These are phyloP conservation scores for Udeniomyces megalosporus DNA, from an alignment of 768 basidiomycete genomes.

Conservation along the genomic window DNA sequence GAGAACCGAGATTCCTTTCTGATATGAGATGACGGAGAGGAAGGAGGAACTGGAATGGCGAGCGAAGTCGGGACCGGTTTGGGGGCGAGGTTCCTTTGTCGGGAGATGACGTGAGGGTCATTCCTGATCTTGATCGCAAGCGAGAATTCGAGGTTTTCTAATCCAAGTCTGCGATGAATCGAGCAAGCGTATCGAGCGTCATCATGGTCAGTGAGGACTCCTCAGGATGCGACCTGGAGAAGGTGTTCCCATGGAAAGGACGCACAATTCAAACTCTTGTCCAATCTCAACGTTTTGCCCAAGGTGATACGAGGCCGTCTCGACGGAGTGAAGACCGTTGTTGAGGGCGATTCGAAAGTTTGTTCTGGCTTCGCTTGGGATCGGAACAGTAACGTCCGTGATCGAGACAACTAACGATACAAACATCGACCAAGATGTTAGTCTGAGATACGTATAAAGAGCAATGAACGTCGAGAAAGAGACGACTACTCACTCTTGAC, in stretches of 20 bases:
- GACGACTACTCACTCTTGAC: constrained; percentile 68
- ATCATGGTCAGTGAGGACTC: background rate
- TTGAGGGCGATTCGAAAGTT: constrained; percentile 73
- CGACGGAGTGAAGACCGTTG: constrained; percentile 91
- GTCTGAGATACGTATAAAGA: no score
- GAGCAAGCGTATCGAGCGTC: no score
- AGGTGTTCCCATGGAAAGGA: background rate
- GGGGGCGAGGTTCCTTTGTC: constrained; percentile 52
- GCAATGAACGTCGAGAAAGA: background rate
- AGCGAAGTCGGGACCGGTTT: constrained; percentile 28
- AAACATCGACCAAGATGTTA: background rate
- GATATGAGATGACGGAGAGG: constrained; percentile 37
- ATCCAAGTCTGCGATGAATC: constrained; percentile 49
- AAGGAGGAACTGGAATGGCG: constrained; percentile 35
- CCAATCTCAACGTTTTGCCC: constrained; percentile 26
- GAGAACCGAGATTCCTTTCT: constrained; percentile 31
- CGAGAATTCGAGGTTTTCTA: constrained; percentile 88
- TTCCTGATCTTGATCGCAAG: constrained; percentile 71
- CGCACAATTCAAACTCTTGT: constrained; percentile 31
- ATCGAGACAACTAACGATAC: constrained; percentile 49
- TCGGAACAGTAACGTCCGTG: constrained; percentile 53
- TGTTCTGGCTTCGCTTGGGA: constrained; percentile 54
- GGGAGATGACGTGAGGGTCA: constrained; percentile 66
- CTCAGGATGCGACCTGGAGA: background rate
- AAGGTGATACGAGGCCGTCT: constrained; percentile 42